A percentile compares a stretch with the other conserved stretches of the same genome.
Conservation (phyloP, 75 land plant species). For the Pinus taeda region DNA sequence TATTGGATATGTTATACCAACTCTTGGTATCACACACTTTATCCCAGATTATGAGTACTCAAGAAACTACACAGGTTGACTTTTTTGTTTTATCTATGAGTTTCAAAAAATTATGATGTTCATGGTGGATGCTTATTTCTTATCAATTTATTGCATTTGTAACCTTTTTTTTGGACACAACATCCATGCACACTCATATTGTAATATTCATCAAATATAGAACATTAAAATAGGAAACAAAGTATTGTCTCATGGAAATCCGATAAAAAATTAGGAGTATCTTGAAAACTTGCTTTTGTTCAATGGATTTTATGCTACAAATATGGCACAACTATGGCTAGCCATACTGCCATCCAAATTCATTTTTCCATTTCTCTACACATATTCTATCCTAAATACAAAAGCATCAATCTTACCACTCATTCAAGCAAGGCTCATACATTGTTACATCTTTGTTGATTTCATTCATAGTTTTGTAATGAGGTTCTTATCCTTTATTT, state of each 20-base stretch:
- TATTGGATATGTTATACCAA: slow-evolving; percentile 99
- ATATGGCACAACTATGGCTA: too few species aligned
- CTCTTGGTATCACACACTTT: slow-evolving; percentile 87
- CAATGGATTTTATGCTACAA: neutral
- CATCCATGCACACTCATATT: neutral
- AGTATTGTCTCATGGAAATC: neutral
- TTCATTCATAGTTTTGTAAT: too few species aligned
- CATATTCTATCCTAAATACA: too few species aligned
- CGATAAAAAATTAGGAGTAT: neutral
- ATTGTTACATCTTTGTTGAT: too few species aligned
- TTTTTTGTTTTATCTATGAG: neutral
- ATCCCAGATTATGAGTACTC: slow-evolving; percentile 84
- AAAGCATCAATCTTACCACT: too few species aligned
- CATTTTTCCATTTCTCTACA: too few species aligned
- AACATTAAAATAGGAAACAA: neutral
- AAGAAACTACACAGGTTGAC: slow-evolving; percentile 89
- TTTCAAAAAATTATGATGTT: neutral
- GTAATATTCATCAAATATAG: too few species aligned
- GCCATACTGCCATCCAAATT: too few species aligned
- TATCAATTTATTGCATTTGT: neutral
- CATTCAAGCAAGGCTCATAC: too few species aligned
- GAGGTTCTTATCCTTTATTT: too few species aligned
- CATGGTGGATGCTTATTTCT: neutral
- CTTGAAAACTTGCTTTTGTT: neutral
- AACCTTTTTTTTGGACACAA: too few species aligned